Evolutionary conservation across 768 basidiomycete species (phyloP).

Genomic region (Albatrellus ellisii): DNA sequence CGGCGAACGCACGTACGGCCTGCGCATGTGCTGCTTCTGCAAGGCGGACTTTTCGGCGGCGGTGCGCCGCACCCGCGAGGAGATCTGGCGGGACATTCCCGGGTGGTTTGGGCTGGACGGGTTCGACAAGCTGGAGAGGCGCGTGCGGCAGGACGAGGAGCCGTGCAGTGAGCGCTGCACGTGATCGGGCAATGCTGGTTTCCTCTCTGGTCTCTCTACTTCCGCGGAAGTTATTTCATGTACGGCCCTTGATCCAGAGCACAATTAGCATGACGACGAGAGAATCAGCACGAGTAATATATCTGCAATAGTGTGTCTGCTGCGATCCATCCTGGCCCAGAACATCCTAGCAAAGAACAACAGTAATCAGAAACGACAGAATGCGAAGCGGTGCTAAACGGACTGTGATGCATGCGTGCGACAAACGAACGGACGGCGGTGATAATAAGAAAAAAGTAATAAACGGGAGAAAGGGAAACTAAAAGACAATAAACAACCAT

Average conservation of each 20-base stretch:
- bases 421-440: no score
- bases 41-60: conserved; percentile 33
- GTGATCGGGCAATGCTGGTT: no score
- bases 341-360: no score
- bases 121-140: not conserved
- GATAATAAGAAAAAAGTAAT: not conserved
- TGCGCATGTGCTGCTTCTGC: conserved; percentile 37
- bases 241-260: no score
- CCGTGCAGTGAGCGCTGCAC: not conserved
- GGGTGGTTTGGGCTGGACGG: conserved; percentile 44
- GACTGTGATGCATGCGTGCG: no score
- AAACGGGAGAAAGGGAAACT: not conserved
- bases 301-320: not conserved
- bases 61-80: conserved; percentile 34
- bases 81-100: conserved; percentile 50
- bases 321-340: no score
- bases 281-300: not conserved
- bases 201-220: no score
- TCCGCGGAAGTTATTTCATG: no score
- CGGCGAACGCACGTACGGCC: conserved; percentile 38
- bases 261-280: not conserved
- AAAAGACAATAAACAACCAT: no score
- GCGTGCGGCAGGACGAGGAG: not conserved
- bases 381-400: no score
- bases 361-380: no score